Evolutionary conservation across 257 asterid genomes (phyloP).

Genomic region (Orobanche coerulescens): DNA sequence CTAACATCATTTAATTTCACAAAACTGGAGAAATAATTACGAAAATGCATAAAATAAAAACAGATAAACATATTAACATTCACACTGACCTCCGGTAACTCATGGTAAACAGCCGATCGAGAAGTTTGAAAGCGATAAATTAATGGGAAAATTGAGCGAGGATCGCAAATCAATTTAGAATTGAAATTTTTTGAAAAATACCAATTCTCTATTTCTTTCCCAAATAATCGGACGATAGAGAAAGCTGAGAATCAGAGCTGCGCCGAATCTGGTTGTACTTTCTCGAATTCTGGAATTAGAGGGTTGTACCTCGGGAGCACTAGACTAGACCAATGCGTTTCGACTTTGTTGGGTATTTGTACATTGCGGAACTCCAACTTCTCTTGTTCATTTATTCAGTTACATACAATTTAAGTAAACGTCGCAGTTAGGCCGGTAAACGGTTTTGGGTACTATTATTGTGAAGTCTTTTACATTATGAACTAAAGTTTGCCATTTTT

Average conservation of each 20-base stretch:
- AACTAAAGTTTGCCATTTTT: too few relatives aligned
- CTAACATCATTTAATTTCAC: slow-evolving; percentile 9
- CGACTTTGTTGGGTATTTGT: not conserved
- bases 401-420: not conserved
- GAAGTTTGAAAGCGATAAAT: not conserved
- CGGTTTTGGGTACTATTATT: too few relatives aligned
- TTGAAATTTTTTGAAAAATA: too few relatives aligned
- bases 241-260: slow-evolving; percentile 8
- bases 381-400: slow-evolving; percentile 9
- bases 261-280: slow-evolving; percentile 4
- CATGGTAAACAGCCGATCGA: slow-evolving; percentile 29
- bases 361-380: not conserved
- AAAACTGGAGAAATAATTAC: not conserved
- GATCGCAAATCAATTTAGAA: slow-evolving; percentile 27
- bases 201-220: too few relatives aligned
- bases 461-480: too few relatives aligned
- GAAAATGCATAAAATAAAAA: slow-evolving; percentile 9
- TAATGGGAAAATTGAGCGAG: not conserved
- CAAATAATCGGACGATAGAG: not conserved
- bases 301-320: slow-evolving; percentile 10
- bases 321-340: slow-evolving; percentile 3
- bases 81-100: slow-evolving; percentile 51
- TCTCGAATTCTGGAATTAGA: slow-evolving; percentile 9
- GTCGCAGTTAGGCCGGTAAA: not conserved
- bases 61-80: not conserved